These are phyloP conservation scores for Kalmusia sp. DNA, from an alignment of 2,329 filamentous ascomycete genomes.

Conservation along the genomic window DNA sequence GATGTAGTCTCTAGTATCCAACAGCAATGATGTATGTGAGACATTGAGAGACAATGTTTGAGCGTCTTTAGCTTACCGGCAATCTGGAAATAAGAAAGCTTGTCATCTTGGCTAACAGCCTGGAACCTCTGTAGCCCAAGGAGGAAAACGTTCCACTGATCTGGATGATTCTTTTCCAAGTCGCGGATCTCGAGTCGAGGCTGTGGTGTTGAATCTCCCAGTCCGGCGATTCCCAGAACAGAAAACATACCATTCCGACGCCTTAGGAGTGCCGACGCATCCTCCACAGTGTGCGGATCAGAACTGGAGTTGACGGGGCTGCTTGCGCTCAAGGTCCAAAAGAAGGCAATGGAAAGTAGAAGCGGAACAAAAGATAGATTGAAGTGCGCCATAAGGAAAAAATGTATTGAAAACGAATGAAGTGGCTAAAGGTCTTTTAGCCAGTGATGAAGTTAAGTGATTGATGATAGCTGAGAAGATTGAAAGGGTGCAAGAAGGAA, in stretches of 20 bases:
- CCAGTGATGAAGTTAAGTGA: not conserved
- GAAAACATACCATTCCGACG: conserved; percentile 22
- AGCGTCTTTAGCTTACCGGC: conserved; percentile 63
- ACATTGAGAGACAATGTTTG: not conserved
- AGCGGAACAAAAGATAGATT: not conserved
- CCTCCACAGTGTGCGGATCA: conserved; percentile 3
- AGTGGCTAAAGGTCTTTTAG: not conserved
- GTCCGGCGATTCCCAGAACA: conserved; percentile 27
- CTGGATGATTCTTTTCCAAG: conserved; percentile 63
- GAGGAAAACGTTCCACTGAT: conserved; percentile 77
- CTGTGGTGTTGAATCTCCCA: conserved; percentile 31
- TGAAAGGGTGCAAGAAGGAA: not conserved
- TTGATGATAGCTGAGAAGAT: not conserved
- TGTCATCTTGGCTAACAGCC: conserved; percentile 65
- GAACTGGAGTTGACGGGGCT: conserved; percentile 5
- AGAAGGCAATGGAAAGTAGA: conserved; percentile 3
- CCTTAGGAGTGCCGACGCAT: not conserved
- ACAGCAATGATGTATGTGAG: not conserved
- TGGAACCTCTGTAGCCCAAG: conserved; percentile 76
- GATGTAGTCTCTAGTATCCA: not conserved
- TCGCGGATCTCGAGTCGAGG: conserved; percentile 72
- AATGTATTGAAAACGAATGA: not conserved
- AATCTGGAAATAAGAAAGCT: conserved; percentile 78
- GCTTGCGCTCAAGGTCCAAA: conserved; percentile 3
- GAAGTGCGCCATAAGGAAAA: not conserved